Percentiles rank a stretch among this genome's conserved stretches.
Conservation (phyloP, 441 rosid genomes). For the Corymbia calophylla region DNA sequence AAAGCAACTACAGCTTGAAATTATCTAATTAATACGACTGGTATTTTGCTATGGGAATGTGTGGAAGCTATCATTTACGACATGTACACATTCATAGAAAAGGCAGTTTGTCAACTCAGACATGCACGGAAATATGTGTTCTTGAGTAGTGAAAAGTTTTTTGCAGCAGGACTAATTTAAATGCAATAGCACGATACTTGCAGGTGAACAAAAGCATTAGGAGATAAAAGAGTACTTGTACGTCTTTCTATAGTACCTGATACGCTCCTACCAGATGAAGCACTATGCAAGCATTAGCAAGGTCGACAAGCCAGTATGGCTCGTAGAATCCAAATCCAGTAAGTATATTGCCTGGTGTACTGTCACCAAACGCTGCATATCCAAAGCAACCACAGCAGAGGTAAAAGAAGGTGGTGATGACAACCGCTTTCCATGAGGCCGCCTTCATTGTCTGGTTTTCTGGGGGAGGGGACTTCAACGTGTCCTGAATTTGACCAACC, state of each 20-base stretch:
- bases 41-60: neutral
- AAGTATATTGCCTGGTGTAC: slow-evolving; percentile 48
- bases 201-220: neutral
- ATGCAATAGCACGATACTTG: neutral
- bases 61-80: neutral
- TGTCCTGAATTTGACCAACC: slow-evolving; percentile 26
- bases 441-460: slow-evolving; percentile 41
- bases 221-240: neutral
- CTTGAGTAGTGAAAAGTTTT: neutral
- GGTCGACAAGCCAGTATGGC: slow-evolving; percentile 39
- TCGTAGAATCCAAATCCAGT: slow-evolving; percentile 41
- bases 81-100: neutral
- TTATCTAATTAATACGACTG: neutral
- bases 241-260: slow-evolving; percentile 21
- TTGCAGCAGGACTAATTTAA: neutral
- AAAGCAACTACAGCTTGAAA: neutral
- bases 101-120: neutral
- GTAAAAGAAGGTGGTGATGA: slow-evolving; percentile 36
- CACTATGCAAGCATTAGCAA: slow-evolving; percentile 42
- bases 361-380: slow-evolving; percentile 48
- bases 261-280: slow-evolving; percentile 53
- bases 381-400: slow-evolving; percentile 40
- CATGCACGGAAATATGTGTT: neutral
- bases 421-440: slow-evolving; percentile 25
- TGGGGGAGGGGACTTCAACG: slow-evolving; percentile 39